Conservation (phyloP, 2,329 filamentous ascomycete species). For the Piedraia hortae region DNA sequence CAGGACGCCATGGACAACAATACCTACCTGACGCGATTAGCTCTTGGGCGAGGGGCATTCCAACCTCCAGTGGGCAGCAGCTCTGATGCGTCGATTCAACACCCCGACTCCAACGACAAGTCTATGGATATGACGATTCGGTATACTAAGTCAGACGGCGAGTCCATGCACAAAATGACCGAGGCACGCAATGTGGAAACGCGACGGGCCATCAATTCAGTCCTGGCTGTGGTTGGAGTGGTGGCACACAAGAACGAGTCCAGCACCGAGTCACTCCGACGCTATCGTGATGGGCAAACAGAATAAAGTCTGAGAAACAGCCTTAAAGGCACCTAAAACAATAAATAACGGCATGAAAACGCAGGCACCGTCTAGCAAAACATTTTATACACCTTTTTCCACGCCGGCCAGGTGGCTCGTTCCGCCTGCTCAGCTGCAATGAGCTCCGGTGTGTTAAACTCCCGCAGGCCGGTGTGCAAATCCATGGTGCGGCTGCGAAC, state of each 20-base stretch:
- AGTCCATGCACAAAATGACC: slow-evolving; percentile 16
- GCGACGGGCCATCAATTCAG: slow-evolving; percentile 20
- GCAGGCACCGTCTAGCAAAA: slow-evolving; percentile 14
- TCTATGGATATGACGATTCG: slow-evolving; percentile 18
- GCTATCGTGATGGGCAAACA: too few species aligned
- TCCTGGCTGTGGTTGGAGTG: slow-evolving; percentile 20
- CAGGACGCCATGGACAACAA: slow-evolving; percentile 10
- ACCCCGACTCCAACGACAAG: slow-evolving; percentile 15
- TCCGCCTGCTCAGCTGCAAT: slow-evolving; percentile 59
- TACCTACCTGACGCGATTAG: slow-evolving; percentile 10
- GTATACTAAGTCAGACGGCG: too few species aligned
- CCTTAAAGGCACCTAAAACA: too few species aligned
- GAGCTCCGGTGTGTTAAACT: slow-evolving; percentile 55
- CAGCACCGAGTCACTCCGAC: too few species aligned
- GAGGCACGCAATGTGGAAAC: slow-evolving; percentile 15
- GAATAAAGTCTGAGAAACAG: too few species aligned
- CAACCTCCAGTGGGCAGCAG: slow-evolving; percentile 14
- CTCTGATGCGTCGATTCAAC: slow-evolving; percentile 8
- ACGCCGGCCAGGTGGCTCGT: slow-evolving; percentile 23
- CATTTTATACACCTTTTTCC: slow-evolving; percentile 23
- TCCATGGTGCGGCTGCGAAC: slow-evolving; percentile 54
- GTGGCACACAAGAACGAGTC: slow-evolving; percentile 14
- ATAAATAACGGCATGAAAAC: too few species aligned
- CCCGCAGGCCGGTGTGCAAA: slow-evolving; percentile 55
- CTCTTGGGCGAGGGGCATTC: slow-evolving; percentile 16